Conservation (phyloP, 1,139 yeast genomes). For the Kurtzmaniella quercitrusa region DNA sequence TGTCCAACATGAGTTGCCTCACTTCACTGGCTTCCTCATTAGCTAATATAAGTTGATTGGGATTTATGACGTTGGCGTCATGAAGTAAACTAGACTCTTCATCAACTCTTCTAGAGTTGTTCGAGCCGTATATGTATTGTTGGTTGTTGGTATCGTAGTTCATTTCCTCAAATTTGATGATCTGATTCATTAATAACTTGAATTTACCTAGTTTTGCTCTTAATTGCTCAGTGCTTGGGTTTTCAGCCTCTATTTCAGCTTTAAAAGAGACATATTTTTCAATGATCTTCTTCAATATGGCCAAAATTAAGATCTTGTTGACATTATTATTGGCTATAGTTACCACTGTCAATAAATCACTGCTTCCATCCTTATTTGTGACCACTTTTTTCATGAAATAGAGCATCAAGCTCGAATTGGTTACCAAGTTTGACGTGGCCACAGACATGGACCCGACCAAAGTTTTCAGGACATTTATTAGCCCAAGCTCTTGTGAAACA, state of each 20-base stretch:
- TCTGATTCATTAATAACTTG: conserved; percentile 49
- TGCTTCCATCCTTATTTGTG: conserved; percentile 40
- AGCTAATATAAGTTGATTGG: conserved; percentile 38
- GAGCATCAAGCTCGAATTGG: conserved; percentile 33
- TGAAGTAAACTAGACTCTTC: conserved; percentile 12
- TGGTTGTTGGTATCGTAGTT: conserved; percentile 36
- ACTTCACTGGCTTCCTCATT: conserved; percentile 52
- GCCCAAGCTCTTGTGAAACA: conserved; percentile 52
- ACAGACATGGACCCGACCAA: conserved; percentile 43
- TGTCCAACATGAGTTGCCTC: conserved; percentile 61
- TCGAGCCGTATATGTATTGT: conserved; percentile 32
- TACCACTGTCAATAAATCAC: conserved; percentile 49
- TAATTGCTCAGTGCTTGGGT: conserved; percentile 9
- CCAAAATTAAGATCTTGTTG: conserved; percentile 42
- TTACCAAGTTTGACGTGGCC: conserved; percentile 22
- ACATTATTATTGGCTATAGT: conserved; percentile 43
- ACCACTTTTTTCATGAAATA: conserved; percentile 48
- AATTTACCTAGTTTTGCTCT: conserved; percentile 42
- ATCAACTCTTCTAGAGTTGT: conserved; percentile 14
- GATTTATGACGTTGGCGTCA: conserved; percentile 25
- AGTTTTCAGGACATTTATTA: conserved; percentile 46
- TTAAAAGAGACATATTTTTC: conserved; percentile 45
- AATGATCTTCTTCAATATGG: conserved; percentile 46
- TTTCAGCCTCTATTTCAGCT: conserved; percentile 18
- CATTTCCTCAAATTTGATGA: conserved; percentile 47